phyloP scores from a whole-genome alignment of 805 yeast genomes.

The Blastobotrys robertii region DNA sequence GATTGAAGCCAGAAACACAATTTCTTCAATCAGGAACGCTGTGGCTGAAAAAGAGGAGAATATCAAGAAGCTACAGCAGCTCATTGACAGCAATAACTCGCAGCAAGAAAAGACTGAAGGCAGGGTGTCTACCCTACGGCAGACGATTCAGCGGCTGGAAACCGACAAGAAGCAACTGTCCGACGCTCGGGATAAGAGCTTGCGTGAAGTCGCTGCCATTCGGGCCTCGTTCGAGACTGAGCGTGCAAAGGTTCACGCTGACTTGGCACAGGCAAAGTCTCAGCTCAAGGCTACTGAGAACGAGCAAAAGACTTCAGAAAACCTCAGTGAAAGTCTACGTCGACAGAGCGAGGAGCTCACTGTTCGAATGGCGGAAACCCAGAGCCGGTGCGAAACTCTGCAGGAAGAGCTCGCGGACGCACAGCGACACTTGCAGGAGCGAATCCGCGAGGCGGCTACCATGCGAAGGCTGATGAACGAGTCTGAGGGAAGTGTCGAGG shows the following conservation, averaged over 20 bases:
- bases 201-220: constrained; percentile 5
- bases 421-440: constrained; percentile 62
- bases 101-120: constrained; percentile 29
- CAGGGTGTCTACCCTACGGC: constrained; percentile 10
- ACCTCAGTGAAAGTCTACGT: constrained; percentile 15
- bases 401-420: constrained; percentile 80
- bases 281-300: constrained; percentile 6
- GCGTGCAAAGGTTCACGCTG: constrained; percentile 10
- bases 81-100: constrained; percentile 30
- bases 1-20: constrained; percentile 24
- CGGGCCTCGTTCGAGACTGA: constrained; percentile 12
- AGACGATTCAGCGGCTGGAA: constrained; percentile 12
- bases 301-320: constrained; percentile 5
- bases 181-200: constrained; percentile 1
- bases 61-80: constrained; percentile 34
- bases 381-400: constrained; percentile 48
- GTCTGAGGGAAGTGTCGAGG: constrained; percentile 48
- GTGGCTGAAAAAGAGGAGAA: constrained; percentile 33
- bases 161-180: constrained; percentile 10
- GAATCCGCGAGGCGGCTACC: constrained; percentile 67
- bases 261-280: constrained; percentile 9
- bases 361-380: constrained; percentile 58
- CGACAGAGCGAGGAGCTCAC: constrained; percentile 28
- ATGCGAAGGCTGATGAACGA: constrained; percentile 62
- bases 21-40: constrained; percentile 27